phyloP scores from a whole-genome alignment of 208 protist genomes.

The Herpetomonas samuelpessoai region DNA sequence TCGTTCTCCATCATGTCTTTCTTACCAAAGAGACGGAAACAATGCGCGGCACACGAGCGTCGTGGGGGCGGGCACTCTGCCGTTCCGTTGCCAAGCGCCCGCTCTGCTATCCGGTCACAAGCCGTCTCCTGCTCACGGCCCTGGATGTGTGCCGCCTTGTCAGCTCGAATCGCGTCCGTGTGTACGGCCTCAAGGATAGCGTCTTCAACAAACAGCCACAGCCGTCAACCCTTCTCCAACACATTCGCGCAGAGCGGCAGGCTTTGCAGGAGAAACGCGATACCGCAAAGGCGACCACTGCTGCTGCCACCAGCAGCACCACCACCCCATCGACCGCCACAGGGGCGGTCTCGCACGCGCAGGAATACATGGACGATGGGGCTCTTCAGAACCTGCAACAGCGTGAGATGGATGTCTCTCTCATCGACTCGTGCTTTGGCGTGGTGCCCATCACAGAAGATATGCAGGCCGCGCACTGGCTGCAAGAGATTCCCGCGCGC shows the following conservation, averaged over 20 bases:
- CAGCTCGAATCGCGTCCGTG: slow-evolving; percentile 30
- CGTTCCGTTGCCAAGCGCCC: slow-evolving; percentile 23
- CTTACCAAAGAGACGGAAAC: slow-evolving; percentile 43
- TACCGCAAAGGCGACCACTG: background rate
- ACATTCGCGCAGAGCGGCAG: background rate
- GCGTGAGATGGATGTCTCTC: background rate
- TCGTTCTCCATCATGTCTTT: slow-evolving; percentile 59
- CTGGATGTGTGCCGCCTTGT: slow-evolving; percentile 38
- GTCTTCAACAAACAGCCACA: background rate
- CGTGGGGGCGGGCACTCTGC: slow-evolving; percentile 41
- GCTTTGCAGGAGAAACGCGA: background rate
- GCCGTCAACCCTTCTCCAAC: background rate
- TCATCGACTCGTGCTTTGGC: slow-evolving; percentile 17
- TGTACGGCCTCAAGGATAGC: slow-evolving; percentile 28
- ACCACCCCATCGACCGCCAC: background rate
- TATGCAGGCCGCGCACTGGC: slow-evolving; percentile 58
- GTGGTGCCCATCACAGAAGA: slow-evolving; percentile 33
- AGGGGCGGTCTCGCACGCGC: background rate
- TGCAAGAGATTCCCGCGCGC: slow-evolving; percentile 49
- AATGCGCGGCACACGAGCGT: slow-evolving; percentile 23
- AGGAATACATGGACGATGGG: background rate
- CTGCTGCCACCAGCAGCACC: background rate
- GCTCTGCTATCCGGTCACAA: slow-evolving; percentile 14
- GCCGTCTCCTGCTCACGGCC: slow-evolving; percentile 37
- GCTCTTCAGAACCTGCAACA: background rate